phyloP scores from a whole-genome alignment of 768 basidiomycete species.

The Russula earlei region DNA sequence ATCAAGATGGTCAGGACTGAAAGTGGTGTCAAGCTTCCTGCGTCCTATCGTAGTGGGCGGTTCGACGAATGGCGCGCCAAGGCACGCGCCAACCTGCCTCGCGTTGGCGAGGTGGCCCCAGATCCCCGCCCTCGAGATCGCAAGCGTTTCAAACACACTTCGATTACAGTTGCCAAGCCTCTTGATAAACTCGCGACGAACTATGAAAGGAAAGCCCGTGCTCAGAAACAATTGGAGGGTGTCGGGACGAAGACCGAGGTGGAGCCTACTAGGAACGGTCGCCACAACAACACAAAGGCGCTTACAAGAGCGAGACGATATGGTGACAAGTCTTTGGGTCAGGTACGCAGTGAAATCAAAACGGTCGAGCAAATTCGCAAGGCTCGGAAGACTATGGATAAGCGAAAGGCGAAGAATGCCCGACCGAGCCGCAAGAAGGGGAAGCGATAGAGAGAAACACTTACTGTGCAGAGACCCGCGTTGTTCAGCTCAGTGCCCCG shows the following conservation, averaged over 20 bases:
- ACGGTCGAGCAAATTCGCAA: conserved; percentile 82
- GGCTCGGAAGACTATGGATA: conserved; percentile 53
- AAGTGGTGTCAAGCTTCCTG: conserved; percentile 83
- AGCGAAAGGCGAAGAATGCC: conserved; percentile 71
- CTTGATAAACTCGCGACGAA: conserved; percentile 62
- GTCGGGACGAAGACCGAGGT: conserved; percentile 19
- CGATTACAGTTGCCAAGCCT: conserved; percentile 54
- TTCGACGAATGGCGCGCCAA: conserved; percentile 94
- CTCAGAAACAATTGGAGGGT: conserved; percentile 44
- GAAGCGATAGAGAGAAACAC: conserved; percentile 19
- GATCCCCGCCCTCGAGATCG: conserved; percentile 25
- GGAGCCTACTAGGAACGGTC: conserved; percentile 23
- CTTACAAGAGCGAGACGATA: conserved; percentile 35
- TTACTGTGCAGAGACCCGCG: neutral
- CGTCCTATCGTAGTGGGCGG: conserved; percentile 84
- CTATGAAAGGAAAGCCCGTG: conserved; percentile 66
- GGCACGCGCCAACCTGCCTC: conserved; percentile 60
- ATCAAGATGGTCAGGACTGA: conserved; percentile 90
- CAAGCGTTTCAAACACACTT: conserved; percentile 67
- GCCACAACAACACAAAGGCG: conserved; percentile 24
- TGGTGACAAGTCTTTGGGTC: conserved; percentile 50
- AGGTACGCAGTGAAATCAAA: conserved; percentile 77
- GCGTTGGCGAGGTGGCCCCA: conserved; percentile 73
- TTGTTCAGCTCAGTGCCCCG: too few relatives aligned
- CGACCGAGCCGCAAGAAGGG: conserved; percentile 47